A percentile compares a stretch with the other conserved stretches of the same genome.
Conservation (phyloP, 73 alveolate species). For the Blepharisma japonicum region DNA sequence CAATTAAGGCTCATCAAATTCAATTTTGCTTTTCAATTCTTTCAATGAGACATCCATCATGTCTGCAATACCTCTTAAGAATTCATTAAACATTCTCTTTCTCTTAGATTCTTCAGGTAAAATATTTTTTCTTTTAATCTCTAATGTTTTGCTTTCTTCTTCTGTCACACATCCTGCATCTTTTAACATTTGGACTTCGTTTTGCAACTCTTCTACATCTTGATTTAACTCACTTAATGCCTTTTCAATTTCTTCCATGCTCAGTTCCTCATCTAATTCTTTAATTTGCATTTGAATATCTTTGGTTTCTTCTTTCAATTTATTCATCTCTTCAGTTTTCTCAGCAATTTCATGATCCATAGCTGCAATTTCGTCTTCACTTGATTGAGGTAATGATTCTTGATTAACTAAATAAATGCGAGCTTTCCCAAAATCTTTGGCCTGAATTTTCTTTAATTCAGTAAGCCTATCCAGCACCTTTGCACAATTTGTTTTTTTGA, state of each 20-base stretch:
- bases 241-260: slow-evolving; percentile 62
- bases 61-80: slow-evolving; percentile 75
- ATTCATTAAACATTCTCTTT: slow-evolving; percentile 77
- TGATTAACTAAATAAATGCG: slow-evolving; percentile 79
- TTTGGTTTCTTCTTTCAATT: slow-evolving; percentile 52
- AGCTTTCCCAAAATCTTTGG: slow-evolving; percentile 81
- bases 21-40: slow-evolving; percentile 66
- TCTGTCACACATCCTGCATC: slow-evolving; percentile 62
- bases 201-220: slow-evolving; percentile 52
- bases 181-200: slow-evolving; percentile 51
- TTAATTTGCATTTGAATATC: slow-evolving; percentile 56
- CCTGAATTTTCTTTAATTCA: slow-evolving; percentile 62
- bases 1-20: slow-evolving; percentile 47
- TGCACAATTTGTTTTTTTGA: slow-evolving; percentile 64
- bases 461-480: slow-evolving; percentile 75
- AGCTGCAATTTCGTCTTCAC: slow-evolving; percentile 63
- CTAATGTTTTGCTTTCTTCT: slow-evolving; percentile 68
- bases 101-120: slow-evolving; percentile 72
- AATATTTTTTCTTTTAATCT: slow-evolving; percentile 49
- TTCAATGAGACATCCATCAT: slow-evolving; percentile 58
- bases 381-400: slow-evolving; percentile 59
- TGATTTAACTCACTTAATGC: slow-evolving; percentile 52
- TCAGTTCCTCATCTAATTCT: slow-evolving; percentile 51
- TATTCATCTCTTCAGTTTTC: slow-evolving; percentile 66
- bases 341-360: slow-evolving; percentile 70